phyloP scores from a whole-genome alignment of 768 basidiomycete species.

The Clitopilus passeckerianus region DNA sequence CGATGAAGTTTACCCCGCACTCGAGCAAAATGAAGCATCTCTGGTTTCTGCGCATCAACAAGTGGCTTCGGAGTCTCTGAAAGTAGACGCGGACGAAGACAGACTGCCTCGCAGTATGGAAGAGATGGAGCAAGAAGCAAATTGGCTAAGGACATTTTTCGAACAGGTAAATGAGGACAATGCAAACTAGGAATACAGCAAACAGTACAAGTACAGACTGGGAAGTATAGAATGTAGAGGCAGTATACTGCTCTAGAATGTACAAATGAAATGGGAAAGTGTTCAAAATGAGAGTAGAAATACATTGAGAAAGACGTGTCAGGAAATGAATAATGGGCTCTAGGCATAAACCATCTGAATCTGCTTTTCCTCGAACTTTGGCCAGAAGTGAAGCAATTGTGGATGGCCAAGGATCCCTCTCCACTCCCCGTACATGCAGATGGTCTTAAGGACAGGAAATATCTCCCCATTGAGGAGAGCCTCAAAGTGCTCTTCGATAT shows the following conservation, averaged over 20 bases:
- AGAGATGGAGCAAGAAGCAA: slow-evolving; percentile 81
- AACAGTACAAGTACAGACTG: too few relatives aligned
- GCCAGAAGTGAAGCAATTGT: slow-evolving; percentile 26
- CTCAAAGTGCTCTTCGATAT: slow-evolving; percentile 43
- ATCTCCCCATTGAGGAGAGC: slow-evolving; percentile 27
- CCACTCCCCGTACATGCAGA: slow-evolving; percentile 57
- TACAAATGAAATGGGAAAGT: neutral
- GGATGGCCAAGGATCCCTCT: slow-evolving; percentile 27
- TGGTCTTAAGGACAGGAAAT: slow-evolving; percentile 40
- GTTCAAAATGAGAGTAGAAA: neutral
- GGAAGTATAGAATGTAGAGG: too few relatives aligned
- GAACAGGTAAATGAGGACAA: slow-evolving; percentile 3
- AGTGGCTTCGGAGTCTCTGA: slow-evolving; percentile 28
- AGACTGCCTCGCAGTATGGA: slow-evolving; percentile 54
- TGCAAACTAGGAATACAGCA: slow-evolving; percentile 4
- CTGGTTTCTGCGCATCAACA: slow-evolving; percentile 35
- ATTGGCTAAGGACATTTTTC: slow-evolving; percentile 61
- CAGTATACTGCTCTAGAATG: neutral
- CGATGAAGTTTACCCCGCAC: slow-evolving; percentile 74
- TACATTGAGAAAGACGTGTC: neutral
- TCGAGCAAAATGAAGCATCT: slow-evolving; percentile 61
- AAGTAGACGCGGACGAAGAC: slow-evolving; percentile 68
- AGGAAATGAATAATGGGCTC: too few relatives aligned
- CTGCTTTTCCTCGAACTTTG: slow-evolving; percentile 6
- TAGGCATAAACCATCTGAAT: neutral